Evolutionary conservation across 169 alveolate species (phyloP), one percentile per base, ranked within the genome.

Genomic region (Cryptosporidium felis): DNA sequence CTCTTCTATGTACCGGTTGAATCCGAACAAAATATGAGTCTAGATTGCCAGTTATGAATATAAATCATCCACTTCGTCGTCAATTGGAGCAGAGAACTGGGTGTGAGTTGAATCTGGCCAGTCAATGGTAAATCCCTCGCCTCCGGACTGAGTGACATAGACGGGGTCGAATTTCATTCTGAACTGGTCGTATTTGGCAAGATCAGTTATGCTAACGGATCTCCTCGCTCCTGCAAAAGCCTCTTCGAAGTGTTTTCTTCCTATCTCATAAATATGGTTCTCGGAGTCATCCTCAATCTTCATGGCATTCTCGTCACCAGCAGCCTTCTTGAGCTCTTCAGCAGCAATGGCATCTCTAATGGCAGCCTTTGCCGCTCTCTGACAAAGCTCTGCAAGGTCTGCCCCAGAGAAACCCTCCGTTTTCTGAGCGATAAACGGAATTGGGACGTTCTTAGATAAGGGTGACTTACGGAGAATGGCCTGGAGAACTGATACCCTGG

Each of bases 381-480:
- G 99, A 89, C 99, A 97, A 82, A 98, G 91, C 91, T 98, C 99
- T 44, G 99, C 99, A 65, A 98, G 81, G 92, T 98, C 99, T n/a
- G 99, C 99, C 14, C 99, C 99, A 45, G 99, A 96, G 94, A 98
- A 98, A 32, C 99, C 99, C 12, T 98, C 99, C 14, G 99, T 98
- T 80, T 97, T 95, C 91, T 96, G 98, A 28, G 99, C 99, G 9
- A 98, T 90, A 94, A 96, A 98, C 32, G 98, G 96, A 30, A 98
- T 89, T 40, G 98, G 98, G 45, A 98, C 98, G 90, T 98, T 97
- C 47, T 93, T 94, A 14, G 99, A 99, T 42, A 97, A 95, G 14
- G 99, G 99, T 9, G 99, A 95, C 90, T 97, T 98, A 92, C 99
- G 94, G 61, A 97, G 90, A 36, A 95, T 94, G 8, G 99, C 99